Percentiles rank a stretch among this genome's conserved stretches.
phyloP scores from a whole-genome alignment of 768 basidiomycete species.

The Lactarius hengduanensis region DNA sequence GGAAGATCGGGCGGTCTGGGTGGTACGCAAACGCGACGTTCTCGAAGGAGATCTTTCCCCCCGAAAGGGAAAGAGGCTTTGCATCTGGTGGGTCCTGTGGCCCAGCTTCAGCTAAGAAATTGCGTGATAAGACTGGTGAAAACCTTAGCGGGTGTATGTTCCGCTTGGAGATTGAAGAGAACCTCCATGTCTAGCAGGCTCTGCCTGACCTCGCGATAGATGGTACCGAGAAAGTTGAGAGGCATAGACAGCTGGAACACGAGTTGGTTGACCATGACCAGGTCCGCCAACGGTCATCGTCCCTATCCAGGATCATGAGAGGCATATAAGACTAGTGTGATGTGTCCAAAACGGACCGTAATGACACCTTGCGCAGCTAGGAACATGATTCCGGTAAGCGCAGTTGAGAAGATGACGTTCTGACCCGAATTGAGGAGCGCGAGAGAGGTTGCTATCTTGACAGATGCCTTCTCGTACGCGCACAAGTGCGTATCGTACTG shows the following conservation, averaged over 20 bases:
- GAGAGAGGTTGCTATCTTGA: conserved; percentile 93
- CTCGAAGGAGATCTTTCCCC: conserved; percentile 90
- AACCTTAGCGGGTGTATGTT: conserved; percentile 67
- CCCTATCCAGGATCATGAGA: conserved; percentile 46
- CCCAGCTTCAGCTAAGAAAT: neutral
- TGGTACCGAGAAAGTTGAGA: conserved; percentile 94
- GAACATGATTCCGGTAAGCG: conserved; percentile 94
- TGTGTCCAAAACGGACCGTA: conserved; percentile 51
- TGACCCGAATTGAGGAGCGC: conserved; percentile 95
- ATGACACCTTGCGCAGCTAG: conserved; percentile 93
- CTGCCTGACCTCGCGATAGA: conserved; percentile 96
- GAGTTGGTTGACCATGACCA: conserved; percentile 99
- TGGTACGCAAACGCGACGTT: conserved; percentile 92
- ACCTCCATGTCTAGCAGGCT: conserved; percentile 97
- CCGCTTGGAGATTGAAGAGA: conserved; percentile 83
- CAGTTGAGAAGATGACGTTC: conserved; percentile 92
- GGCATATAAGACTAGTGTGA: neutral
- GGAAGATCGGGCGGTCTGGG: conserved; percentile 89
- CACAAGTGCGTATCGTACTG: conserved; percentile 90
- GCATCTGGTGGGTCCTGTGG: conserved; percentile 67
- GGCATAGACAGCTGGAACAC: conserved; percentile 97
- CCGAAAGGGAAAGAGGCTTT: conserved; percentile 62
- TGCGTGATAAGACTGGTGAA: neutral
- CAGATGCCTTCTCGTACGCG: conserved; percentile 85
- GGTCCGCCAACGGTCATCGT: conserved; percentile 98